Percentiles rank a stretch among this genome's conserved stretches.
phyloP scores from a whole-genome alignment of 1,284 basidiomycete species.

The Boletus putidus region DNA sequence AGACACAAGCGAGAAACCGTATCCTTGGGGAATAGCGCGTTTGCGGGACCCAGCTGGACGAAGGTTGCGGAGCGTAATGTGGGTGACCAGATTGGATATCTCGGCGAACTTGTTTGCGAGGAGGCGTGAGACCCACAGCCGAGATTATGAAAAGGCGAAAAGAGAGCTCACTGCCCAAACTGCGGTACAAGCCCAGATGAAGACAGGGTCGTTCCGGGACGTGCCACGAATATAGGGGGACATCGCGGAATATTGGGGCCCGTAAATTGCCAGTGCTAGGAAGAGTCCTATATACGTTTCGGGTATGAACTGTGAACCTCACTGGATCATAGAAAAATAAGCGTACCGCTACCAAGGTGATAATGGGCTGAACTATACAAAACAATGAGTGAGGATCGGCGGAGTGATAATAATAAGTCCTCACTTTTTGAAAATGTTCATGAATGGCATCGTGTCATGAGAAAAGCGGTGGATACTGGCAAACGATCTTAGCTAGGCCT shows the following conservation, averaged over 20 bases:
- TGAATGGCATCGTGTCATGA: constrained; percentile 88
- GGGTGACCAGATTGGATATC: constrained; percentile 84
- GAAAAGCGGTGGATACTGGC: constrained; percentile 89
- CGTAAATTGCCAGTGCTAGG: constrained; percentile 79
- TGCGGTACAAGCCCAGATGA: constrained; percentile 66
- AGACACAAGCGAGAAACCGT: constrained; percentile 83
- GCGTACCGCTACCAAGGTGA: constrained; percentile 74
- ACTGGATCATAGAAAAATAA: background rate
- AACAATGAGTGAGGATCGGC: background rate
- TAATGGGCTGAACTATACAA: constrained; percentile 79
- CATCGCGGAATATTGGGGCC: constrained; percentile 62
- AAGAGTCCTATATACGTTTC: constrained; percentile 51
- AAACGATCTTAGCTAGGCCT: background rate
- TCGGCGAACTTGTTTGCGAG: constrained; percentile 66
- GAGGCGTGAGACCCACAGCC: background rate
- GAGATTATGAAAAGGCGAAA: background rate
- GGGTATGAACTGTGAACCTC: background rate
- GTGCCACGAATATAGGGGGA: constrained; percentile 69
- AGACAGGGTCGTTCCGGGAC: constrained; percentile 63
- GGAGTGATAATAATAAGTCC: constrained; percentile 22
- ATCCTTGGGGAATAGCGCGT: constrained; percentile 83
- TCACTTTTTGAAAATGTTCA: constrained; percentile 90
- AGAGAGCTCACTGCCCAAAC: constrained; percentile 71
- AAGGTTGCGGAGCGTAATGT: constrained; percentile 80
- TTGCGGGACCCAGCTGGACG: constrained; percentile 80